A percentile compares a stretch with the other conserved stretches of the same genome.
These are phyloP conservation scores for Ichthyophthirius multifiliis DNA, from an alignment of 169 alveolate genomes.

Conservation along the genomic window DNA sequence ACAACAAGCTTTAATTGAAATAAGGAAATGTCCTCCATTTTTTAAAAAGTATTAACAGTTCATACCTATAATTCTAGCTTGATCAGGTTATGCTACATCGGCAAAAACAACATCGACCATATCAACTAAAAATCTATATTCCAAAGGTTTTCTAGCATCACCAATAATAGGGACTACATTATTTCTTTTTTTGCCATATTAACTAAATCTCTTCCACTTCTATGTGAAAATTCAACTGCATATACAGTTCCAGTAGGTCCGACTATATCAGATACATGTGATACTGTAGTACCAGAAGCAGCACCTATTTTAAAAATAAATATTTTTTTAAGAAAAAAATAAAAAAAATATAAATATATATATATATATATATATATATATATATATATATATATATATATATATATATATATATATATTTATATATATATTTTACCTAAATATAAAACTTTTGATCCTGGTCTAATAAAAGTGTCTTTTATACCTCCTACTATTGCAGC, in stretches of 20 bases:
- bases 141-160: slow-evolving; percentile 99
- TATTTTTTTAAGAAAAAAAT: background rate
- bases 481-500: slow-evolving; percentile 98
- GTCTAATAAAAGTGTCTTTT: slow-evolving; percentile 95
- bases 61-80: slow-evolving; percentile 96
- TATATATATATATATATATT: too few relatives aligned
- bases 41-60: slow-evolving; percentile 95
- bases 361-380: too few relatives aligned
- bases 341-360: background rate
- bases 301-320: slow-evolving; percentile 80
- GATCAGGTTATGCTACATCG: slow-evolving; percentile 99
- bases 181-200: slow-evolving; percentile 98
- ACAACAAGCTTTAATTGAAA: slow-evolving; percentile 97
- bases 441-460: slow-evolving; percentile 96
- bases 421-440: slow-evolving; percentile 81
- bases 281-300: slow-evolving; percentile 98
- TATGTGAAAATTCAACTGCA: slow-evolving; percentile 98
- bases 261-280: slow-evolving; percentile 99
- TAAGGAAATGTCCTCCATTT: slow-evolving; percentile 97
- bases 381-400: too few relatives aligned
- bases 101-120: slow-evolving; percentile 99
- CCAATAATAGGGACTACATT: slow-evolving; percentile 99
- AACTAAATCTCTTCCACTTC: slow-evolving; percentile 97
- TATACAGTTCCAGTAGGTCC: slow-evolving; percentile 97
- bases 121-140: slow-evolving; percentile 97